These are phyloP conservation scores for Polyrhizophydium stewartii DNA, from an alignment of 371 early-diverging fungal species.

Conservation along the genomic window DNA sequence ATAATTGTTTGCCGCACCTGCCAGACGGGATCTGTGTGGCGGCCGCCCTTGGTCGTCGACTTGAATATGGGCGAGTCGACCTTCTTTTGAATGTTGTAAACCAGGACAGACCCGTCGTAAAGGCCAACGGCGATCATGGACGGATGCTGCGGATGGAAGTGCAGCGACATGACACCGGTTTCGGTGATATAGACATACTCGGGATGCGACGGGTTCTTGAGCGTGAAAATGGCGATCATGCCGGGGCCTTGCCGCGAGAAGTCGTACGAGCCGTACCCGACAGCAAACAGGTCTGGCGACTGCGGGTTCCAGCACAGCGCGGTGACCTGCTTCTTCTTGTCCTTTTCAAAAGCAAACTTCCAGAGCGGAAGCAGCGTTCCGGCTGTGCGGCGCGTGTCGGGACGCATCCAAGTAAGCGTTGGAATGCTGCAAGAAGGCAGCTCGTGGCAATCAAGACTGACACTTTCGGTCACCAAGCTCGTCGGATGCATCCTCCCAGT, in stretches of 20 bases:
- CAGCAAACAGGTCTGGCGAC: conserved; percentile 48
- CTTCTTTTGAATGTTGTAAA: conserved; percentile 51
- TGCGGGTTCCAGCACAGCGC: conserved; percentile 48
- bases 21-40: conserved; percentile 48
- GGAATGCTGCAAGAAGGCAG: conserved; percentile 1
- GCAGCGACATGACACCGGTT: conserved; percentile 51
- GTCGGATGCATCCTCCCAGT: conserved; percentile 61
- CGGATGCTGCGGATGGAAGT: conserved; percentile 55
- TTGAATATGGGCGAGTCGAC: conserved; percentile 36
- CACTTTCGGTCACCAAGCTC: conserved; percentile 46
- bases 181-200: conserved; percentile 48
- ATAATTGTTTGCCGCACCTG: conserved; percentile 22
- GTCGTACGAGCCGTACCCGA: conserved; percentile 56
- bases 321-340: conserved; percentile 55
- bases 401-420: neutral
- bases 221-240: conserved; percentile 50
- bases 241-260: conserved; percentile 56
- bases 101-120: conserved; percentile 51
- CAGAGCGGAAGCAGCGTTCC: conserved; percentile 52
- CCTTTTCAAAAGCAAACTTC: conserved; percentile 52
- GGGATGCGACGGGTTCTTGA: conserved; percentile 56
- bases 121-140: conserved; percentile 54
- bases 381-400: conserved; percentile 23
- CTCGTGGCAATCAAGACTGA: conserved; percentile 2
- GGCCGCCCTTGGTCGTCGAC: conserved; percentile 31